Percentiles rank a stretch among this genome's conserved stretches.
These are phyloP conservation scores for Pythium aristosporum DNA, from an alignment of 352 stramenopile genomes.

Conservation along the genomic window DNA sequence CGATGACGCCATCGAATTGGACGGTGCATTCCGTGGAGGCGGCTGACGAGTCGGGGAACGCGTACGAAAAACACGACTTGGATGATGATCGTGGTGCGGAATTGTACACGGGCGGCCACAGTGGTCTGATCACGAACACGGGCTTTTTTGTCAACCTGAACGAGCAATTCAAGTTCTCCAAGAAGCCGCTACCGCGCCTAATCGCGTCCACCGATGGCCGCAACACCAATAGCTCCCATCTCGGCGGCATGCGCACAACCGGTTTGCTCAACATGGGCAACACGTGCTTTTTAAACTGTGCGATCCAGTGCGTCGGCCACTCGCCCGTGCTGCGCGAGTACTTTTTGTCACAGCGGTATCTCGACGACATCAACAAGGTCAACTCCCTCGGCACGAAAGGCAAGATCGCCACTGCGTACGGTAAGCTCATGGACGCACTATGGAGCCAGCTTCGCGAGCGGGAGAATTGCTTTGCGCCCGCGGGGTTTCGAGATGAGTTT, in stretches of 20 bases:
- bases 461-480: constrained; percentile 46
- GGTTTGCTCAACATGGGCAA: constrained; percentile 84
- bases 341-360: constrained; percentile 91
- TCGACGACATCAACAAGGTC: constrained; percentile 93
- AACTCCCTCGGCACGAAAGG: constrained; percentile 93
- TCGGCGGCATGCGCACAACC: constrained; percentile 50
- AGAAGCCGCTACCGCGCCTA: constrained; percentile 30
- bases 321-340: constrained; percentile 94
- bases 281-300: constrained; percentile 89
- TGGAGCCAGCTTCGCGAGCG: constrained; percentile 55
- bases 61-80: constrained; percentile 11
- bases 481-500: constrained; percentile 69
- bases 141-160: constrained; percentile 31
- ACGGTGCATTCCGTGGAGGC: constrained; percentile 31
- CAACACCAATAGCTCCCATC: background rate
- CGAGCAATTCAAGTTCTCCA: constrained; percentile 32
- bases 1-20: constrained; percentile 34
- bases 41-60: constrained; percentile 12
- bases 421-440: constrained; percentile 61
- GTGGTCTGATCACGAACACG: constrained; percentile 17
- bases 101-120: constrained; percentile 21
- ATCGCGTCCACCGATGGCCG: constrained; percentile 16
- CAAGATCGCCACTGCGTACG: constrained; percentile 89
- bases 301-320: constrained; percentile 93
- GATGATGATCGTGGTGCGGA: constrained; percentile 10